These are phyloP conservation scores for Mortierella claussenii DNA, from an alignment of 192 early-diverging fungal species.

Conservation along the genomic window DNA sequence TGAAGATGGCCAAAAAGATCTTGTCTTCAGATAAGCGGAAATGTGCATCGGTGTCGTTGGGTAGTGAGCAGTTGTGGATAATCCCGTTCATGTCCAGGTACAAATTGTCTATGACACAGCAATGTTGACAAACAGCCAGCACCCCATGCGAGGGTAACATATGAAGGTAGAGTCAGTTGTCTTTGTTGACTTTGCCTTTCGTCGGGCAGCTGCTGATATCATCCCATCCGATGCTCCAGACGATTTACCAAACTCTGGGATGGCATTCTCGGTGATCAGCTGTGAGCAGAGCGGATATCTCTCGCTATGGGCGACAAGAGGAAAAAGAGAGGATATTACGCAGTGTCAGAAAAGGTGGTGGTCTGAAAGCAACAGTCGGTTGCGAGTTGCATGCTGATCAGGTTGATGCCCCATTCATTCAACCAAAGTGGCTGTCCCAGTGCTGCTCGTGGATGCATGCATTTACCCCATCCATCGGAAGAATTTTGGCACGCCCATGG, in stretches of 20 bases:
- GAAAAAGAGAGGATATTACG: too few relatives aligned
- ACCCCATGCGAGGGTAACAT: background rate
- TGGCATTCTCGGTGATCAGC: conserved; percentile 87
- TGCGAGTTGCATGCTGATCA: too few relatives aligned
- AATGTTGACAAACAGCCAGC: too few relatives aligned
- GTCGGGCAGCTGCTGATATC: background rate
- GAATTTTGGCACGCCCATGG: conserved; percentile 93
- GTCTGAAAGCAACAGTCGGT: too few relatives aligned
- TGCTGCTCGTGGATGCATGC: too few relatives aligned
- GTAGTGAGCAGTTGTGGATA: conserved; percentile 96
- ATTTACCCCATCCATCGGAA: conserved; percentile 93
- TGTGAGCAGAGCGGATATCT: conserved; percentile 96
- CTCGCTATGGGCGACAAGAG: conserved; percentile 64
- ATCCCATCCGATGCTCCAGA: background rate
- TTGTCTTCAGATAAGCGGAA: conserved; percentile 93
- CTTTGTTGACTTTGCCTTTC: background rate
- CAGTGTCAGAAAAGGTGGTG: too few relatives aligned
- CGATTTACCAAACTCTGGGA: conserved; percentile 90
- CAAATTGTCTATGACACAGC: conserved; percentile 93
- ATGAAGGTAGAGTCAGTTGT: background rate
- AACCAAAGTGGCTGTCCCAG: too few relatives aligned
- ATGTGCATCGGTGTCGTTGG: conserved; percentile 88
- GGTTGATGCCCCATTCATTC: too few relatives aligned
- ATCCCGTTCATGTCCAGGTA: conserved; percentile 99
- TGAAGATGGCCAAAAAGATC: conserved; percentile 94